Evolutionary conservation across 1,284 basidiomycete species (phyloP).

Genomic region (Ganoderma lingzhi): DNA sequence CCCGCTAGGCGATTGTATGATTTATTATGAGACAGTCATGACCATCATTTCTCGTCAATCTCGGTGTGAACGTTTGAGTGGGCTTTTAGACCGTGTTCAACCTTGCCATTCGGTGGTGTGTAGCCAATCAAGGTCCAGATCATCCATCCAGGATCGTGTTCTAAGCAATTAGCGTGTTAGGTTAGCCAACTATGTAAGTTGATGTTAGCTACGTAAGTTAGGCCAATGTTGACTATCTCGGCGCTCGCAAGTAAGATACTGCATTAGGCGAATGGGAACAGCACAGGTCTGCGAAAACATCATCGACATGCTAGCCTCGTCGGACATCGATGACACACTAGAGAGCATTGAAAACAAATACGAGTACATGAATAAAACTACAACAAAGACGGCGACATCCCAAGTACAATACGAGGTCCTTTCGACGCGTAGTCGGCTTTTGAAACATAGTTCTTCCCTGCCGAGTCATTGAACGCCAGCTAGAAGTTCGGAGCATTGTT

Average conservation of each 20-base stretch:
- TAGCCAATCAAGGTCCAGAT: not conserved
- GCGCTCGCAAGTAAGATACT: no score
- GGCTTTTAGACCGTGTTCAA: not conserved
- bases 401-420: conserved; percentile 76
- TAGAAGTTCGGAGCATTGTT: conserved; percentile 33
- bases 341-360: conserved; percentile 15
- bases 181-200: no score
- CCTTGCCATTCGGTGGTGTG: not conserved
- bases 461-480: conserved; percentile 71
- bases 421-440: conserved; percentile 78
- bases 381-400: conserved; percentile 75
- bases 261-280: not conserved
- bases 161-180: not conserved
- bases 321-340: not conserved
- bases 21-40: conserved; percentile 30
- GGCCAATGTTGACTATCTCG: no score
- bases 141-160: not conserved
- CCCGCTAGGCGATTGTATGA: conserved; percentile 36
- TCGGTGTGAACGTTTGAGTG: not conserved
- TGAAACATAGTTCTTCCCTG: conserved; percentile 74
- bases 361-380: conserved; percentile 45
- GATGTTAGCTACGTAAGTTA: no score
- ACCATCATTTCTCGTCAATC: not conserved
- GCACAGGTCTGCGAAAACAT: no score
- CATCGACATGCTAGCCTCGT: not conserved